Conservation (phyloP, 768 basidiomycete species). For the Rubroboletus pulcherrimus region DNA sequence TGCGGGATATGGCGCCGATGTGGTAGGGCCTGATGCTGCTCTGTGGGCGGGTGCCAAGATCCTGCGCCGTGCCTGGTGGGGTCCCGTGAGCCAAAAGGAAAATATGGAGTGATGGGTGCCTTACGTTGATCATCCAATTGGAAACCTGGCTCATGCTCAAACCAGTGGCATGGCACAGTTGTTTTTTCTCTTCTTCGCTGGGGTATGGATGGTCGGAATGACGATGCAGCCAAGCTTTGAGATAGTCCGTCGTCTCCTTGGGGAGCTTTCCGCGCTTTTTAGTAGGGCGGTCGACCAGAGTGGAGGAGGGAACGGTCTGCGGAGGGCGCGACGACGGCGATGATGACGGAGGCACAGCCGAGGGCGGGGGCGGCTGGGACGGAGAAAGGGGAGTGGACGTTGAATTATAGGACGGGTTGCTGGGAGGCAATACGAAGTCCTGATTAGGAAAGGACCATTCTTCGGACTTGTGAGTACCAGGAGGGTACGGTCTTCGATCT, state of each 20-base stretch:
- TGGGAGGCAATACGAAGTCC: conserved; percentile 48
- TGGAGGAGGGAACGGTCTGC: conserved; percentile 47
- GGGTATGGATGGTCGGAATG: conserved; percentile 90
- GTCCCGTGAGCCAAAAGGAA: conserved; percentile 12
- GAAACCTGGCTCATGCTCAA: conserved; percentile 87
- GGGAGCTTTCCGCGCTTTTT: conserved; percentile 86
- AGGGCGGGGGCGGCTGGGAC: conserved; percentile 32
- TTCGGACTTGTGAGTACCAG: conserved; percentile 53
- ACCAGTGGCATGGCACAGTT: conserved; percentile 80
- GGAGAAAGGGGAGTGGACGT: conserved; percentile 40
- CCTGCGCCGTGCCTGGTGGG: conserved; percentile 65
- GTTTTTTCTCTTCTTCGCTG: conserved; percentile 87
- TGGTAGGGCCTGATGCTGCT: conserved; percentile 71
- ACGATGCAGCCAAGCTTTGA: conserved; percentile 85
- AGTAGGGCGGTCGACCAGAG: conserved; percentile 70
- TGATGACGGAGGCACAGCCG: conserved; percentile 38
- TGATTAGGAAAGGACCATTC: conserved; percentile 68
- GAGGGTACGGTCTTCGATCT: conserved; percentile 51
- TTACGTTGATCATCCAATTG: conserved; percentile 90
- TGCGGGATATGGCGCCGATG: conserved; percentile 67
- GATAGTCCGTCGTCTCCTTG: conserved; percentile 85
- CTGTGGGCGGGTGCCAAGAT: conserved; percentile 81
- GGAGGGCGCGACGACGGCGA: conserved; percentile 50
- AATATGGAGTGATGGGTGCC: conserved; percentile 26
- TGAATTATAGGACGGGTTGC: conserved; percentile 24